Base-by-base conservation (phyloP, 2,329 filamentous ascomycete genomes). In the Dryadomyces quercus-mongolicae region DNA sequence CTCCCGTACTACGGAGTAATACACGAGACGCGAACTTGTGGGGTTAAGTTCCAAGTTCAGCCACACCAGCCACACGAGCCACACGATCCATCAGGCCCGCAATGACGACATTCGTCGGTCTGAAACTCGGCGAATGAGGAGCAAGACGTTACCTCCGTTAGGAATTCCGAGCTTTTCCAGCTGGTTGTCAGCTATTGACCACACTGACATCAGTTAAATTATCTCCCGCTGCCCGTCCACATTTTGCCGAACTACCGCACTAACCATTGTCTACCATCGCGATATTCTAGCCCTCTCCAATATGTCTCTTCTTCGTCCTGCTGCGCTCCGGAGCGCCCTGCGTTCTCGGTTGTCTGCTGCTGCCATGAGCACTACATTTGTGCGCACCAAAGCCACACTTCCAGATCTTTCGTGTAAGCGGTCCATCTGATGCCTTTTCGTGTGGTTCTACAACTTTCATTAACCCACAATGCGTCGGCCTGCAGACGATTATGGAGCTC, bases 401-500 rank as follows among this genome's bases (percentile, higher is more conserved):
- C 93, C 93, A 60, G 91, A 96, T 66, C 84, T 97, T n/a, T 62
- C 72, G 25, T 80, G 76, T 79, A 65, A 64, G 74, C 62, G 1
- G 18, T 16, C 34, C 34, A 20, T 31, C 5, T 20, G 18, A 5
- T 4, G 40, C n/a, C 21, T 38, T 40, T 9, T 16, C 8, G 36
- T 40, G 15, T 40, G 10, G 4, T 13, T 12, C 15, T 16, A 4
- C 36, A 13, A 3, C 36, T 40, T 13, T 16, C 8, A 16, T 12
- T 40, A 40, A 40, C 36, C 36, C 3, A 40, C 36, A 5, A 44
- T 16, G 42, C 13, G 12, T n/a, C 15, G 9, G 4, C 38, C 12
- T 44, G 13, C 61, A 95, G 92, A 97, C 69, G 93, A 96, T 78
- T 98, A 96, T 71, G 88, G 86, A 67, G 93, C 91, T 52, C 89